Evolutionary conservation across 2,329 filamentous ascomycete species (phyloP).

Genomic region (Alternaria sp.): DNA sequence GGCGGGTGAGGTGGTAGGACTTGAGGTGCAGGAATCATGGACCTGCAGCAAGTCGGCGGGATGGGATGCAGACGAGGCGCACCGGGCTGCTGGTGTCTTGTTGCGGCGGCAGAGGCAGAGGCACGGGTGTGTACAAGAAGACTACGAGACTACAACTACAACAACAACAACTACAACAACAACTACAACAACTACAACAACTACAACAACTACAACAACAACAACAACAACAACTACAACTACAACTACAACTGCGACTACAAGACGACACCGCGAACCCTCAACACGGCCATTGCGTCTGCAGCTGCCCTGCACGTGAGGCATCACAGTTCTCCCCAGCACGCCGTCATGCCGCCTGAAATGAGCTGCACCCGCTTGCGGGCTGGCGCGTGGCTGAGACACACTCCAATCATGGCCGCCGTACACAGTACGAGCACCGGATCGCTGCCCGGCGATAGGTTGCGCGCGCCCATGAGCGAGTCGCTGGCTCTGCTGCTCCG

Average conservation of each 20-base stretch:
- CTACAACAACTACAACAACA: too few relatives aligned
- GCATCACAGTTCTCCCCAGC: constrained; percentile 30
- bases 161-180: too few relatives aligned
- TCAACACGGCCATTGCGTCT: constrained; percentile 17
- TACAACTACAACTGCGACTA: too few relatives aligned
- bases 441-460: constrained; percentile 4
- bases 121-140: too few relatives aligned
- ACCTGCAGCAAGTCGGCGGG: constrained; percentile 20
- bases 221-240: too few relatives aligned
- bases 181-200: too few relatives aligned
- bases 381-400: constrained; percentile 36
- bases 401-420: constrained; percentile 23
- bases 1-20: constrained; percentile 12
- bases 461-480: constrained; percentile 3
- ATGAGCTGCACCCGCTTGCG: constrained; percentile 30
- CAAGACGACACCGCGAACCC: constrained; percentile 2
- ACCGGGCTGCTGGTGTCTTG: constrained; percentile 21
- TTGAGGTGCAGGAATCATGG: constrained; percentile 21
- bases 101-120: constrained; percentile 12
- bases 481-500: neutral
- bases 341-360: constrained; percentile 29
- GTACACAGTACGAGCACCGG: constrained; percentile 1
- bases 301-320: constrained; percentile 36
- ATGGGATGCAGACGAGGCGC: constrained; percentile 12
- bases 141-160: too few relatives aligned